Evolutionary conservation across 2,329 filamentous ascomycete genomes (phyloP), one percentile per base, ranked within the genome.

Genomic region (Arthrobotrys musiformis): DNA sequence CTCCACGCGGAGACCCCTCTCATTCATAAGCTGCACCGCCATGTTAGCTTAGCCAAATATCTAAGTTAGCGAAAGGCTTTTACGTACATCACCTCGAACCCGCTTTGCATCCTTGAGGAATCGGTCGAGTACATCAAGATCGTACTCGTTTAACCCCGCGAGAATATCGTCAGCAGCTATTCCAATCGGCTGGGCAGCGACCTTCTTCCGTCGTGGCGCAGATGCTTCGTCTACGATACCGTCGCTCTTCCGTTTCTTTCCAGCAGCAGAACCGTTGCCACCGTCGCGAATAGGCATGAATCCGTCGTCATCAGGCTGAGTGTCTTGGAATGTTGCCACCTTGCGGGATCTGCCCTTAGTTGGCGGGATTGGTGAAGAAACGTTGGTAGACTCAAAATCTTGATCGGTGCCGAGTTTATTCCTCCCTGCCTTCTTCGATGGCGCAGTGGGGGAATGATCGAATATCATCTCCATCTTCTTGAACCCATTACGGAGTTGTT

Each of bases 31-130:
- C 69, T 74, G 26, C 37, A 40, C 17, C 6, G 15, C 1, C 1
- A 40, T 15, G n/a, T 52, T 70, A 69, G 63, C 30, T 4, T 35
- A 9, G 37, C n/a, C 7, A 24, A 9, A 40, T 19, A 3, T 50
- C 22, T 42, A 46, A 24, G 56, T 37, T 46, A 1, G 11, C 4
- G 24, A 19, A 26, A 26, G 7, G 30, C 2, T 15, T 28, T 15
- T 35, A 64, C 63, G 22, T 54, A 94, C 85, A 0, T 86, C 84
- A 80, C 90, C 88, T 79, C 91, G 89, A 15, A 89, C 68, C 19
- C 83, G 83, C 80, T 88, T 89, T 0, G 91, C 92, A 52, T 89
- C 86, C 0, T 84, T 82, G 22, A 93, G 86, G 81, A 94, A 95
- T 30, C 86, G 84, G 22, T 87, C 84, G n/a, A 93, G 85, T 22